Evolutionary conservation across 805 yeast species (phyloP).

Genomic region (Priceomyces fermenticarens): DNA sequence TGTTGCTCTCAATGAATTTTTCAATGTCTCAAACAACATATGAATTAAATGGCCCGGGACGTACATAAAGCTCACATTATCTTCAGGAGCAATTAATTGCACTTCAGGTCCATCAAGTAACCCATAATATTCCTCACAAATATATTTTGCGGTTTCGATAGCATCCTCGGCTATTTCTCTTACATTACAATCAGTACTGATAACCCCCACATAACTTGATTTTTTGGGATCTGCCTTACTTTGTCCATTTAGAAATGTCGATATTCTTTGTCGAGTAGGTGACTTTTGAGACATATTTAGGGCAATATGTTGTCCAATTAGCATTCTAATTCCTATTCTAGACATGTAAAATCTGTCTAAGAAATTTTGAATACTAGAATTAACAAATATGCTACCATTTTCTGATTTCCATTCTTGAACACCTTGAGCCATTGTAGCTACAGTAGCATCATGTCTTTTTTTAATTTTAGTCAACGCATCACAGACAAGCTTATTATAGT

Average conservation of each 20-base stretch:
- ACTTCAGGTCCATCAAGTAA: conserved; percentile 84
- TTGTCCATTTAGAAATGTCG: conserved; percentile 33
- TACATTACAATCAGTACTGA: conserved; percentile 80
- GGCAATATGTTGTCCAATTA: conserved; percentile 92
- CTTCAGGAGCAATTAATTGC: conserved; percentile 70
- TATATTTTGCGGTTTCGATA: conserved; percentile 83
- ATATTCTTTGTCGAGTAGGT: conserved; percentile 36
- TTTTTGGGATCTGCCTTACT: conserved; percentile 10
- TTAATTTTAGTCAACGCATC: conserved; percentile 69
- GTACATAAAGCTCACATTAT: conserved; percentile 75
- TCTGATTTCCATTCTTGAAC: conserved; percentile 82
- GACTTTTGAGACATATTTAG: conserved; percentile 62
- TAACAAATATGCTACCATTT: conserved; percentile 49
- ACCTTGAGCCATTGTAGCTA: conserved; percentile 88
- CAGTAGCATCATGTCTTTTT: conserved; percentile 87
- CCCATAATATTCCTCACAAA: conserved; percentile 89
- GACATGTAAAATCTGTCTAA: conserved; percentile 87
- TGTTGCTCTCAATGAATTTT: conserved; percentile 84
- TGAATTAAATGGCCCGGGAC: conserved; percentile 92
- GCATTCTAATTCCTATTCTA: conserved; percentile 88
- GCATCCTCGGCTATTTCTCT: conserved; percentile 84
- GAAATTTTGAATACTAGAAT: conserved; percentile 73
- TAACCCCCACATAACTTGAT: conserved; percentile 81
- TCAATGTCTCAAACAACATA: conserved; percentile 84
- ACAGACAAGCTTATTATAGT: conserved; percentile 66